Percentiles rank a stretch among this genome's conserved stretches.
These are phyloP conservation scores for Rosa multiflora DNA, from an alignment of 306 rosid genomes.

Conservation along the genomic window DNA sequence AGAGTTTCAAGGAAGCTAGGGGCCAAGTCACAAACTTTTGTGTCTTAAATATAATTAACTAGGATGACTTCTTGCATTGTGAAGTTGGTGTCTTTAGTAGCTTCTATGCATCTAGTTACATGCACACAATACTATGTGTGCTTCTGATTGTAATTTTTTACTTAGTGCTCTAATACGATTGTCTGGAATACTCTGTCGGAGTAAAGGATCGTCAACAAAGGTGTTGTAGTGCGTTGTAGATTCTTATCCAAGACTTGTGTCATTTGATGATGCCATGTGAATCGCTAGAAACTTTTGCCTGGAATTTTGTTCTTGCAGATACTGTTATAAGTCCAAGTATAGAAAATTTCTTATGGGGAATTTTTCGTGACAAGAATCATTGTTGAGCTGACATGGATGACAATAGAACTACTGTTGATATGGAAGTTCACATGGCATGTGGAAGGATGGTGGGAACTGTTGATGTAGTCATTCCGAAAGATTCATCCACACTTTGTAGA, in stretches of 20 bases:
- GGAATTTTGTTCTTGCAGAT: constrained; percentile 34
- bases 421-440: not conserved
- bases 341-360: constrained; percentile 52
- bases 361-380: constrained; percentile 33
- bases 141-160: no score
- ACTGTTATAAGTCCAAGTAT: constrained; percentile 14
- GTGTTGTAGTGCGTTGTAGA: no score
- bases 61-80: no score
- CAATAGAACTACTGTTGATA: constrained; percentile 2
- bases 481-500: not conserved
- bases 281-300: not conserved
- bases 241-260: no score
- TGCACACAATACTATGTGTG: not conserved
- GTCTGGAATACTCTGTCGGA: not conserved
- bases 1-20: no score
- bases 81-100: no score
- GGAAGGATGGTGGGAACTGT: not conserved
- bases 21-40: no score
- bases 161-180: not conserved
- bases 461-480: not conserved
- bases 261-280: no score
- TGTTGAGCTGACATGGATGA: constrained; percentile 9
- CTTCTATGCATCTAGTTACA: no score
- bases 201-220: no score
- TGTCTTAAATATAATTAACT: no score